Conservation (phyloP, 371 early-diverging fungal species). For the Saksenaea oblongispora region DNA sequence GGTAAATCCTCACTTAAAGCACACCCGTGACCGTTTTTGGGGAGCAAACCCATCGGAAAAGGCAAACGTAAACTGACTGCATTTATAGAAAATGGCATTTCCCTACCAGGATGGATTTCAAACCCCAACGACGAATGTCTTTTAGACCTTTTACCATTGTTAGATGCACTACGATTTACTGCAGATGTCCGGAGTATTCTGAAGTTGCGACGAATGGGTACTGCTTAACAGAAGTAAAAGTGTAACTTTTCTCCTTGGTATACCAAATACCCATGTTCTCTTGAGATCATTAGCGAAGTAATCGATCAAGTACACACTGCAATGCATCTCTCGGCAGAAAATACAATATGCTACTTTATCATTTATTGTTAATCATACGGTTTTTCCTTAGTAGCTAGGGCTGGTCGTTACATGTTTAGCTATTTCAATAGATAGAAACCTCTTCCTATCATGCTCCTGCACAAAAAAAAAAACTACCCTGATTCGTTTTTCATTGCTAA, state of each 20-base stretch:
- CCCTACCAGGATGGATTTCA: conserved; percentile 81
- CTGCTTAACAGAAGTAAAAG: neutral
- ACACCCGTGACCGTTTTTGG: conserved; percentile 5
- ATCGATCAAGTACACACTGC: conserved; percentile 1
- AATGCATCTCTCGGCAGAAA: conserved; percentile 1
- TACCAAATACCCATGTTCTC: neutral
- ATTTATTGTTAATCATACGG: no score
- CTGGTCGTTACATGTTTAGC: no score
- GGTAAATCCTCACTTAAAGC: conserved; percentile 51
- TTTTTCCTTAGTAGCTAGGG: no score
- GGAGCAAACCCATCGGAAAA: neutral
- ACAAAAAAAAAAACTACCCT: no score
- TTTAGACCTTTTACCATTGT: conserved; percentile 80
- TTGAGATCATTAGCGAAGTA: neutral
- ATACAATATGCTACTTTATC: neutral
- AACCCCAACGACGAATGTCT: conserved; percentile 82
- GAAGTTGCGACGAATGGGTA: conserved; percentile 23
- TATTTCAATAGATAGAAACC: no score
- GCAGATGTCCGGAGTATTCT: conserved; percentile 80
- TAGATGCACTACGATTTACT: conserved; percentile 84
- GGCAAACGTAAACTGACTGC: neutral
- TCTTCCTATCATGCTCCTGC: no score
- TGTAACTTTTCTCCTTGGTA: neutral
- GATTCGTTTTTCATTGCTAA: no score
- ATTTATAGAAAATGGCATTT: conserved; percentile 79